These are phyloP conservation scores for Cudoniella acicularis DNA, from an alignment of 495 filamentous ascomycete genomes.

Conservation along the genomic window DNA sequence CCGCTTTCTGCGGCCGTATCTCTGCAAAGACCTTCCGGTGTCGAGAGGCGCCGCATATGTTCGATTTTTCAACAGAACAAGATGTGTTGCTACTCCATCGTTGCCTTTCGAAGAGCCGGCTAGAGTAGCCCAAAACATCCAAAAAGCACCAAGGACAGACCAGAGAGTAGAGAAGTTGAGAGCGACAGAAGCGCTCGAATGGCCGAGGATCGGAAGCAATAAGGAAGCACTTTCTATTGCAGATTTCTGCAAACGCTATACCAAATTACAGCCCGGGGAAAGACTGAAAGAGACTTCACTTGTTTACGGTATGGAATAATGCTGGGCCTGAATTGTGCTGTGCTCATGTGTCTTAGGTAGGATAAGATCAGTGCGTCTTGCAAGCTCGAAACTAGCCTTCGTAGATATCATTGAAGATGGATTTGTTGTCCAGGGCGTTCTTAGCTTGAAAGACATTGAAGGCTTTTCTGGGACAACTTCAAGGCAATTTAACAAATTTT, in stretches of 20 bases:
- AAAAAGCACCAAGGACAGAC: neutral
- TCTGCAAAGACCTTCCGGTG: constrained; percentile 33
- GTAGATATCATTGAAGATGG: constrained; percentile 73
- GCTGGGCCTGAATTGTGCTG: neutral
- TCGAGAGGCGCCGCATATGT: constrained; percentile 33
- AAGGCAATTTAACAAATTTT: constrained; percentile 56
- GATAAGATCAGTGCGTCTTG: constrained; percentile 37
- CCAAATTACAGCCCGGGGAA: constrained; percentile 23
- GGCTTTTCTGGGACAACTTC: constrained; percentile 33
- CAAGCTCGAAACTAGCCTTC: constrained; percentile 74
- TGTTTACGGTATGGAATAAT: constrained; percentile 33
- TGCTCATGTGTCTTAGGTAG: constrained; percentile 31
- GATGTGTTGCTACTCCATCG: neutral
- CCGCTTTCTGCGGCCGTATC: constrained; percentile 52
- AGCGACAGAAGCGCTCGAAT: constrained; percentile 39
- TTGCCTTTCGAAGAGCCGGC: no score
- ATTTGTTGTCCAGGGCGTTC: constrained; percentile 66
- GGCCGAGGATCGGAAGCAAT: constrained; percentile 43
- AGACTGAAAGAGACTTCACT: constrained; percentile 34
- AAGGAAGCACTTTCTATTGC: constrained; percentile 15
- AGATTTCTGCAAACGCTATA: constrained; percentile 26
- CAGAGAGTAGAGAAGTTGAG: constrained; percentile 48
- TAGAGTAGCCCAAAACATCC: neutral
- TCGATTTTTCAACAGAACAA: constrained; percentile 40
- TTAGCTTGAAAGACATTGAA: constrained; percentile 56